Base-by-base conservation (phyloP, 345 rosid genomes). In the Euphorbia peplus region DNA sequence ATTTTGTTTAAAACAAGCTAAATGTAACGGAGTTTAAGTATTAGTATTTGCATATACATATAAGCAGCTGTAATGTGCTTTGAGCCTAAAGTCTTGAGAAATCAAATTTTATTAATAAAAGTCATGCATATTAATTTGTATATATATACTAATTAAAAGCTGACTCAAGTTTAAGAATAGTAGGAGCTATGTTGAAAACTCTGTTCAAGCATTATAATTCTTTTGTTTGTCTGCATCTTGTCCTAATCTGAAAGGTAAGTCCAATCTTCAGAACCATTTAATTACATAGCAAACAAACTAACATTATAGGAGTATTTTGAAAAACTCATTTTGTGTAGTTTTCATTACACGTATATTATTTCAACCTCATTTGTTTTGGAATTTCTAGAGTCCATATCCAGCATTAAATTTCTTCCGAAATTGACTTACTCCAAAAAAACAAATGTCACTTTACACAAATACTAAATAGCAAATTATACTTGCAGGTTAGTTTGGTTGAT, bases 211-310 rank as follows among this genome's bases (percentile, higher is more conserved):
- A 18, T 50, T 5, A 50, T n/a, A 18, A 47, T 47, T 4, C 11
- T 39, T 39, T 26, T 46, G 30, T 26, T 18, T 47, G 56, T 28
- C 37, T 25, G 56, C 26, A 44, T 64, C 15, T 28, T 28, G 37
- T 64, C 55, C 12, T 4, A 46, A 8, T 16, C 28, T 28, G 11
- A 2, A 18, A 22, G 41, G 19, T 51, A 30, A 9, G 19, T 28
- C 69, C 69, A 50, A 19, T 50, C 2, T 13, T 30, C n/a, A 32
- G 69, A 51, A 65, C 25, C 46, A 26, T n/a, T n/a, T n/a, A n/a
- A n/a, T n/a, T n/a, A n/a, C n/a, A 56, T 19, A 3, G 21, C 6
- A 16, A 7, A 50, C 54, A 29, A 57, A 21, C 2, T 26, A 53
- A 29, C 39, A 13, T 25, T 32, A 32, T 32, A 6, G 6, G 37